These are phyloP conservation scores for Phoenix roebelenii DNA, from an alignment of 176 grass and related monocot genomes.

Conservation along the genomic window DNA sequence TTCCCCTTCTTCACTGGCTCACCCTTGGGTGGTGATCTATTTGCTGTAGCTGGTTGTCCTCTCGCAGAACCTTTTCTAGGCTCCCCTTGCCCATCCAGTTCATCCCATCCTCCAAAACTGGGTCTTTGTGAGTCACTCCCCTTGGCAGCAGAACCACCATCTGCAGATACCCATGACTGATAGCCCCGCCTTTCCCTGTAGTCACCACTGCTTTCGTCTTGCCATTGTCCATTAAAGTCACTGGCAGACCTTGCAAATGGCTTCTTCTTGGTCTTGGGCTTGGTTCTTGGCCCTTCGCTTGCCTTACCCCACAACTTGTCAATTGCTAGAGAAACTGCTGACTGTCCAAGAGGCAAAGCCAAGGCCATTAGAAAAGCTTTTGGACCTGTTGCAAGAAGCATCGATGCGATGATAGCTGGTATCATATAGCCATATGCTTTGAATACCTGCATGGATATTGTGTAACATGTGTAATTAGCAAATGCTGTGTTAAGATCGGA, in stretches of 20 bases:
- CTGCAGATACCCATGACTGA: conserved; percentile 35
- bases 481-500: too few relatives aligned
- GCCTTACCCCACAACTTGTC: conserved; percentile 36
- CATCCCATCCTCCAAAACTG: conserved; percentile 80
- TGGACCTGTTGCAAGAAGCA: conserved; percentile 46
- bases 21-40: not conserved
- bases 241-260: conserved; percentile 12
- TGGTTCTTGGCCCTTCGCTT: conserved; percentile 4
- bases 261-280: conserved; percentile 9
- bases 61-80: conserved; percentile 4
- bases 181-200: conserved; percentile 18
- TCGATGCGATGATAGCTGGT: conserved; percentile 52
- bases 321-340: conserved; percentile 43
- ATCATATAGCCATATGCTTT: conserved; percentile 49
- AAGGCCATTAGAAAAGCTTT: conserved; percentile 82
- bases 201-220: conserved; percentile 10
- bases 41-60: not conserved
- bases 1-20: conserved; percentile 17
- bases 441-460: conserved; percentile 27
- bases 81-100: conserved; percentile 26
- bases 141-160: not conserved
- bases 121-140: conserved; percentile 6
- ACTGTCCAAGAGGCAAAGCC: conserved; percentile 63
- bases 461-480: too few relatives aligned
- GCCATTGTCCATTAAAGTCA: conserved; percentile 14